Conservation (phyloP, 2,329 filamentous ascomycete species). For the Zopfia rhizophila region DNA sequence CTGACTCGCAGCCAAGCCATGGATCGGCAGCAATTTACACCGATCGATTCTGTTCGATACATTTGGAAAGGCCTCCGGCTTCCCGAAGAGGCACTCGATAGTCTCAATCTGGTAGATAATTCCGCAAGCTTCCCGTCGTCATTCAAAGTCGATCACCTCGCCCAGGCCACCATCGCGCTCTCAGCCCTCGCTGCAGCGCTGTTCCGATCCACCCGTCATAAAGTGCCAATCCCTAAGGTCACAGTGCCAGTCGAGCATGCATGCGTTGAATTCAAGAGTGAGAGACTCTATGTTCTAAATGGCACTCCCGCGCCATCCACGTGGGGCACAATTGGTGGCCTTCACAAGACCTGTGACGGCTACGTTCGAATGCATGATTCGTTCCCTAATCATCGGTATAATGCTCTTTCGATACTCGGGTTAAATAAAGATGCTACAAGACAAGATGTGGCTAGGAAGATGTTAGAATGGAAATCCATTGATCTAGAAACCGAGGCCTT, state of each 20-base stretch:
- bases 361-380: conserved; percentile 66
- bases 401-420: conserved; percentile 57
- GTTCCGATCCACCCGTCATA: conserved; percentile 52
- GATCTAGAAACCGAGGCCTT: conserved; percentile 62
- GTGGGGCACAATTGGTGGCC: conserved; percentile 61
- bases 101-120: conserved; percentile 31
- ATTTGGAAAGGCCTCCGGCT: conserved; percentile 43
- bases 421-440: conserved; percentile 47
- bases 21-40: conserved; percentile 34
- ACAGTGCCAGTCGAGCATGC: conserved; percentile 60
- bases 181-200: conserved; percentile 63
- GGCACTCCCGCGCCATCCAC: conserved; percentile 44
- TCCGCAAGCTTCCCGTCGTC: conserved; percentile 58
- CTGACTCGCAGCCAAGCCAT: no score
- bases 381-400: conserved; percentile 63
- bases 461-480: conserved; percentile 54
- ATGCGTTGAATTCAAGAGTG: conserved; percentile 64
- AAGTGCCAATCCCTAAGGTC: conserved; percentile 47
- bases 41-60: conserved; percentile 37
- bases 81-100: conserved; percentile 31
- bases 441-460: conserved; percentile 52
- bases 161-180: conserved; percentile 63
- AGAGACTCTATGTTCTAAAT: conserved; percentile 60
- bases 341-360: conserved; percentile 63
- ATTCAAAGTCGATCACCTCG: conserved; percentile 64